These are phyloP conservation scores for Trichosanthes cucumerina DNA, from an alignment of 306 rosid genomes.

Conservation along the genomic window DNA sequence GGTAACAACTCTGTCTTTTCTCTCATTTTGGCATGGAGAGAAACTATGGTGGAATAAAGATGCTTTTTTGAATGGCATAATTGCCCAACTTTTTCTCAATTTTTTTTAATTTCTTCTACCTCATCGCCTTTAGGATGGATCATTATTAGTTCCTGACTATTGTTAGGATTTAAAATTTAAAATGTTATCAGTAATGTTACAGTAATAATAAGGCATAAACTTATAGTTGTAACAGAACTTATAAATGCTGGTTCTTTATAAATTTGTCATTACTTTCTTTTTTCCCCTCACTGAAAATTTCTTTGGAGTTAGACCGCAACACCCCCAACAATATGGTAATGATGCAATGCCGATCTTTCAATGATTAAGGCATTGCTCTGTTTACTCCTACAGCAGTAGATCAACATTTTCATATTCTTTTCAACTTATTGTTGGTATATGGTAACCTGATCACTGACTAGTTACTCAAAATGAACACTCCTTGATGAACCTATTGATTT, in stretches of 20 bases:
- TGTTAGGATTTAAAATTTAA: not conserved
- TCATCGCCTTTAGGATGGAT: not conserved
- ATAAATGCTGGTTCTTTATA: not conserved
- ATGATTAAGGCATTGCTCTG: not conserved
- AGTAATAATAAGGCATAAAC: not conserved
- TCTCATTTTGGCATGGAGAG: not conserved
- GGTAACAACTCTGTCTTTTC: not conserved
- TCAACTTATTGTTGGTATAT: not conserved
- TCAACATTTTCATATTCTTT: not conserved
- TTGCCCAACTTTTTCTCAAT: not conserved
- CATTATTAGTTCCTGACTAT: not conserved
- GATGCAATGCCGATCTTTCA: not conserved
- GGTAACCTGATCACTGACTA: not conserved
- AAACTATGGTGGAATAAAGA: not conserved
- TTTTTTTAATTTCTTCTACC: not conserved
- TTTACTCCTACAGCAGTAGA: not conserved
- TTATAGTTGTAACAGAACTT: not conserved
- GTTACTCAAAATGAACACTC: not conserved
- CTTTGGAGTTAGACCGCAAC: not conserved
- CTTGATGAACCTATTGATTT: not conserved
- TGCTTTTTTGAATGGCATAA: not conserved
- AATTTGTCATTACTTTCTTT: not conserved
- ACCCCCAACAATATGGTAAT: not conserved
- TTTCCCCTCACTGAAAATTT: not conserved
- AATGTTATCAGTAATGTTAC: not conserved